Evolutionary conservation across 1,284 basidiomycete genomes (phyloP).

Genomic region (Spongiforma sp.): DNA sequence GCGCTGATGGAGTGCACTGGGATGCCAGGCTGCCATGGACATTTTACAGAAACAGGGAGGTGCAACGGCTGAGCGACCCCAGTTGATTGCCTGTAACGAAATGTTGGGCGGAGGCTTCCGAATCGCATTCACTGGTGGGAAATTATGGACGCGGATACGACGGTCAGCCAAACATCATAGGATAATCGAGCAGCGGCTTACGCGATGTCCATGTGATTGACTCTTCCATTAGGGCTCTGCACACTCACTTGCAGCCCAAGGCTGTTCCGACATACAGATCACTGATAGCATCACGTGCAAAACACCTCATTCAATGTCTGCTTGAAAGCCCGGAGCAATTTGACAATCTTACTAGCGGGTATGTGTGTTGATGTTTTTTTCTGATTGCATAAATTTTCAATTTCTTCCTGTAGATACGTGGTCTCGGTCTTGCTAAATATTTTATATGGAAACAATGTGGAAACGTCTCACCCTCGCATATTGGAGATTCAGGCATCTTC

Average conservation of each 20-base stretch:
- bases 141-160: slow-evolving; percentile 11
- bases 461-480: slow-evolving; percentile 12
- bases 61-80: slow-evolving; percentile 7
- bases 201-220: no score
- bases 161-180: slow-evolving; percentile 1
- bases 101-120: slow-evolving; percentile 16
- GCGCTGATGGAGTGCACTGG: no score
- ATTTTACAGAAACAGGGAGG: slow-evolving; percentile 21
- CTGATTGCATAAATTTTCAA: not conserved
- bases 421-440: slow-evolving; percentile 10
- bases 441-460: slow-evolving; percentile 13
- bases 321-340: slow-evolving; percentile 8
- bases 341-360: slow-evolving; percentile 8
- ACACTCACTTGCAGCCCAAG: slow-evolving; percentile 12
- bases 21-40: slow-evolving; percentile 13
- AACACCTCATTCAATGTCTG: slow-evolving; percentile 1
- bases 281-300: slow-evolving; percentile 7
- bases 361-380: not conserved
- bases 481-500: not conserved
- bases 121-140: not conserved
- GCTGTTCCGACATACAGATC: slow-evolving; percentile 7
- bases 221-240: slow-evolving; percentile 14
- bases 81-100: slow-evolving; percentile 8
- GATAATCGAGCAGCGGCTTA: no score
- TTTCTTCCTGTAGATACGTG: slow-evolving; percentile 3